Conservation (phyloP, 108 stramenopile genomes). For the Nitzschia palea region DNA sequence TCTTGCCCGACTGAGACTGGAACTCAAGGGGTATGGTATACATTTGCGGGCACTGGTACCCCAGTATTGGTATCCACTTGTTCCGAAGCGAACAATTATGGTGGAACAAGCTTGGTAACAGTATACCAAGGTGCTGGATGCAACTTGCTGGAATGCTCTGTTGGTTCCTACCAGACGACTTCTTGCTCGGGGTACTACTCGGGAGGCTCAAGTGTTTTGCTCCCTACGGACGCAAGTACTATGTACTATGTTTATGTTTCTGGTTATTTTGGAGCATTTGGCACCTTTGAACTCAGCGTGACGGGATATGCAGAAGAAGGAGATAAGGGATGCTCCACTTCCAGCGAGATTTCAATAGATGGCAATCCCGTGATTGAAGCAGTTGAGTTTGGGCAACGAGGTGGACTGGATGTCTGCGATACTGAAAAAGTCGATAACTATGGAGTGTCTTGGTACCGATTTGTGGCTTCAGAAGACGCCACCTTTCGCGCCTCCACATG, state of each 20-base stretch:
- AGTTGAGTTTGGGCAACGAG: background rate
- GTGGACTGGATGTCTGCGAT: background rate
- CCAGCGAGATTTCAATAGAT: background rate
- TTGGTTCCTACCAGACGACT: background rate
- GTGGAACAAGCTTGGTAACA: background rate
- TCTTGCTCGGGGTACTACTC: background rate
- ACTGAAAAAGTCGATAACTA: background rate
- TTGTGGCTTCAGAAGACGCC: background rate
- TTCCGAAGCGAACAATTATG: background rate
- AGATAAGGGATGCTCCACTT: background rate
- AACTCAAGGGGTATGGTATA: conserved; percentile 15
- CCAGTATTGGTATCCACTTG: conserved; percentile 12
- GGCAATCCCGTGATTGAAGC: background rate
- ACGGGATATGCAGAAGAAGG: background rate
- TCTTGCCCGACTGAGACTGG: background rate
- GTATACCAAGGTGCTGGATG: background rate
- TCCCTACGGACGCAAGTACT: background rate
- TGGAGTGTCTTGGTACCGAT: background rate
- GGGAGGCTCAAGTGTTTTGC: background rate
- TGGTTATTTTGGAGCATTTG: background rate
- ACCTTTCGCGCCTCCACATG: background rate
- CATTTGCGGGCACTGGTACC: conserved; percentile 8
- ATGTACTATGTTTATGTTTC: conserved; percentile 4
- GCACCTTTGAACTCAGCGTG: background rate
- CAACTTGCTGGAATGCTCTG: background rate